These are phyloP conservation scores for Gentiana macrophylla DNA, from an alignment of 257 asterid genomes.

Conservation along the genomic window DNA sequence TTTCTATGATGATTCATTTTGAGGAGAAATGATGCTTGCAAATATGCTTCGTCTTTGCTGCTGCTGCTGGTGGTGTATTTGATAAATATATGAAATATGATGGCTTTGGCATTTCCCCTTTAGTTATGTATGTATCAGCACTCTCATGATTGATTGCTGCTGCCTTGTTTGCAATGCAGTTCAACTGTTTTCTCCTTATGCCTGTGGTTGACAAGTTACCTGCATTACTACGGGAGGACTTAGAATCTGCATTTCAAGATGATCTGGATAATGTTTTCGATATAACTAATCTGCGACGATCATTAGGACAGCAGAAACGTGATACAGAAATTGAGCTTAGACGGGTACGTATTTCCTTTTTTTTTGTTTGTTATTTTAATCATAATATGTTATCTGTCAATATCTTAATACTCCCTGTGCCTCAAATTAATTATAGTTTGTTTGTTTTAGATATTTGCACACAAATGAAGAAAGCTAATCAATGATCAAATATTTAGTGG, in stretches of 20 bases:
- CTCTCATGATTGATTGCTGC: background rate
- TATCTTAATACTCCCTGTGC: no score
- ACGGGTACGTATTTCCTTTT: slow-evolving; percentile 35
- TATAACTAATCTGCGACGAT: slow-evolving; percentile 58
- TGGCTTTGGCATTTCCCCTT: slow-evolving; percentile 7
- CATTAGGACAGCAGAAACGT: slow-evolving; percentile 66
- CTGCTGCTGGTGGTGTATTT: background rate
- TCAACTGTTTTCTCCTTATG: slow-evolving; percentile 93
- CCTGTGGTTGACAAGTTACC: slow-evolving; percentile 95
- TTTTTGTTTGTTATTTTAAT: background rate
- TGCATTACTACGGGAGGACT: slow-evolving; percentile 76
- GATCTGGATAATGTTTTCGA: slow-evolving; percentile 65
- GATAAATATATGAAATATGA: background rate
- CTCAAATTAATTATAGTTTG: no score
- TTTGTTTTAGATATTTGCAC: no score
- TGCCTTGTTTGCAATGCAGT: slow-evolving; percentile 66
- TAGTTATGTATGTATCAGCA: background rate
- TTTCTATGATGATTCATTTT: background rate
- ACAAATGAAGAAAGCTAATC: no score
- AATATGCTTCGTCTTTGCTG: background rate
- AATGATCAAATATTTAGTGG: no score
- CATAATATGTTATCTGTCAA: no score
- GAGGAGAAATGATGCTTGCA: background rate
- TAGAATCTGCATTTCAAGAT: slow-evolving; percentile 80
- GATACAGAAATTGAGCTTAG: slow-evolving; percentile 78